Conservation (phyloP, 2,329 filamentous ascomycete genomes). For the Lachnum nothofagi region DNA sequence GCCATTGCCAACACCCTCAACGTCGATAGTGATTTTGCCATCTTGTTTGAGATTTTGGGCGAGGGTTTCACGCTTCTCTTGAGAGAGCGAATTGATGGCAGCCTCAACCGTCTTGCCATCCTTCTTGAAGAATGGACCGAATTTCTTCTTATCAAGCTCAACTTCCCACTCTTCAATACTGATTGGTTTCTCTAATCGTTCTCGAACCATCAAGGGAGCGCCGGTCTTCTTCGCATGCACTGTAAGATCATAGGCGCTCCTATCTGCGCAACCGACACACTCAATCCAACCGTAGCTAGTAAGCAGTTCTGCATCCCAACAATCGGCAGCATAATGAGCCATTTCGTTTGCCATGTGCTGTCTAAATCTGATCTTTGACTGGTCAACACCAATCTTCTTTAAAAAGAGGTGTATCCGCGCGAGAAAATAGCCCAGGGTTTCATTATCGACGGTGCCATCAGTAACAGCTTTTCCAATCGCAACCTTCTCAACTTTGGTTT, state of each 20-base stretch:
- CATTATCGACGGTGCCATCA: conserved; percentile 82
- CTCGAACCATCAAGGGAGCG: conserved; percentile 75
- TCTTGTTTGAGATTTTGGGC: conserved; percentile 66
- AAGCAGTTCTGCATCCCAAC: conserved; percentile 92
- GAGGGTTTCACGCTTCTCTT: conserved; percentile 76
- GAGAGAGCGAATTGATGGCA: conserved; percentile 62
- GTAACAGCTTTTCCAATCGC: conserved; percentile 82
- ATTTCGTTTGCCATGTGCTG: conserved; percentile 92
- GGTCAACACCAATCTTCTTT: conserved; percentile 79
- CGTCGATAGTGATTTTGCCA: conserved; percentile 72
- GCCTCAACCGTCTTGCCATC: conserved; percentile 81
- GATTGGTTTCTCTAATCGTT: conserved; percentile 72
- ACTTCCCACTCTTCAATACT: conserved; percentile 82
- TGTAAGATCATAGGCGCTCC: conserved; percentile 87
- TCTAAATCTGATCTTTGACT: conserved; percentile 84
- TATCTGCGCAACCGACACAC: conserved; percentile 93
- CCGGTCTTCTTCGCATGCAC: conserved; percentile 93
- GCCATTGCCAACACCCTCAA: conserved; percentile 60
- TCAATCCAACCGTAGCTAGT: conserved; percentile 97
- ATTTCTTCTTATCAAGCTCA: conserved; percentile 90
- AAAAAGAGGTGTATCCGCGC: conserved; percentile 91
- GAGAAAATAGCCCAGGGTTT: conserved; percentile 96
- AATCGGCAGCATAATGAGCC: conserved; percentile 94
- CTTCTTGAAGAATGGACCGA: conserved; percentile 93
- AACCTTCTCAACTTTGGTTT: conserved; percentile 68